Percentiles rank a stretch among this genome's conserved stretches.
Evolutionary conservation across 179 eudicot species (phyloP).

Genomic region (Silene vulgaris): DNA sequence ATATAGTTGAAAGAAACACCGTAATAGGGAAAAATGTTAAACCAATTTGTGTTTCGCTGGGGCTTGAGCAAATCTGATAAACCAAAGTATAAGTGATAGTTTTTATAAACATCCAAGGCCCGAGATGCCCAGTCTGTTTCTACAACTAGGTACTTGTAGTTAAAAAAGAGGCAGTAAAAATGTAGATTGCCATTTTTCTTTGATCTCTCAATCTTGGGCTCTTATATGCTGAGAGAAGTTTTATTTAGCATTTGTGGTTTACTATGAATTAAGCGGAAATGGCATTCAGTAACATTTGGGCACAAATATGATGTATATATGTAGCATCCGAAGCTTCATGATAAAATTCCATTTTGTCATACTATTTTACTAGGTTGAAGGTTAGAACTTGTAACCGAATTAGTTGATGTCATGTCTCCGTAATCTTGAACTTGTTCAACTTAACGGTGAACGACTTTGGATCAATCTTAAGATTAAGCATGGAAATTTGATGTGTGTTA

Average conservation of each 20-base stretch:
- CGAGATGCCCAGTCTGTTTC: background rate
- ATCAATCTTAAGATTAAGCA: background rate
- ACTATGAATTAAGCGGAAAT: background rate
- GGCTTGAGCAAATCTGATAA: no score
- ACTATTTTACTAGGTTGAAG: background rate
- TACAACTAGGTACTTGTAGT: background rate
- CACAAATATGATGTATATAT: background rate
- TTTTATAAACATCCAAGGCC: no score
- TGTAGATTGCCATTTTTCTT: background rate
- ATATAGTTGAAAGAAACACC: no score
- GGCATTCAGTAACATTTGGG: background rate
- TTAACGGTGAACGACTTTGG: no score
- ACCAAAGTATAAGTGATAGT: no score
- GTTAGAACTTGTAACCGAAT: background rate
- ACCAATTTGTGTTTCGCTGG: no score
- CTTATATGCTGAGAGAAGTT: background rate
- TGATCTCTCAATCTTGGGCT: conserved; percentile 3
- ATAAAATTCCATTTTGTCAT: background rate
- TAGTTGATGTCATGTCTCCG: background rate
- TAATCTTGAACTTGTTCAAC: background rate
- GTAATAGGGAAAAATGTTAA: no score
- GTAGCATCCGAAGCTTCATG: background rate
- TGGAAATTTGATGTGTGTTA: conserved; percentile 6
- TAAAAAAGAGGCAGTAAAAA: background rate
- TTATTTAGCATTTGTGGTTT: background rate